These are phyloP conservation scores for Claviceps sp. DNA, from an alignment of 2,329 filamentous ascomycete genomes.

Conservation along the genomic window DNA sequence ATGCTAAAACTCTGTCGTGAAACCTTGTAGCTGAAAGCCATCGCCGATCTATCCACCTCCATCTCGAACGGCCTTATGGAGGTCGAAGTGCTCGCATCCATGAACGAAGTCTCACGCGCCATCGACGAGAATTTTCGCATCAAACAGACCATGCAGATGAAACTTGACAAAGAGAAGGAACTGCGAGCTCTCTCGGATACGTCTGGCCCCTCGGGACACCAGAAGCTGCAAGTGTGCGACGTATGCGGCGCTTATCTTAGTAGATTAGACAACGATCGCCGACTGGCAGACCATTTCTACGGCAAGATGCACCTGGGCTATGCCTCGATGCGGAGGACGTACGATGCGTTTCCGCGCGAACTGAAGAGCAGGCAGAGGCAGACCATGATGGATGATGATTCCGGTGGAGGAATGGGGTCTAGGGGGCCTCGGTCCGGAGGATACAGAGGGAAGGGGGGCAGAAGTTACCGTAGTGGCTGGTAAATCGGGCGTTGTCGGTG, in stretches of 20 bases:
- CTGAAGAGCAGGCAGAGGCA: constrained; percentile 54
- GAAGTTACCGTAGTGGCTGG: constrained; percentile 38
- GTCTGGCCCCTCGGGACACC: constrained; percentile 81
- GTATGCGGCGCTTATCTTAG: constrained; percentile 93
- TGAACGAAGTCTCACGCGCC: constrained; percentile 66
- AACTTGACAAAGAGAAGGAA: constrained; percentile 74
- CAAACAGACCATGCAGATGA: constrained; percentile 64
- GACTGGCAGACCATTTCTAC: constrained; percentile 94
- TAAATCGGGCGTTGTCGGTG: constrained; percentile 11
- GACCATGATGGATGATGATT: constrained; percentile 34
- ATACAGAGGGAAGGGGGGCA: constrained; percentile 36
- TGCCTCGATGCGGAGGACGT: constrained; percentile 93
- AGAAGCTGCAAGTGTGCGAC: constrained; percentile 97
- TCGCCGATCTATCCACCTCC: constrained; percentile 64
- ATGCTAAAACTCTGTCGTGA: neutral
- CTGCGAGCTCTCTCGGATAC: constrained; percentile 86
- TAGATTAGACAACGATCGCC: constrained; percentile 82
- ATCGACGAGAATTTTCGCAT: constrained; percentile 83
- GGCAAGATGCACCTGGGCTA: constrained; percentile 99
- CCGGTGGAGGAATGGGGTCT: constrained; percentile 20
- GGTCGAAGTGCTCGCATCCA: constrained; percentile 71
- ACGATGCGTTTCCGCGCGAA: constrained; percentile 74
- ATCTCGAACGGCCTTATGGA: constrained; percentile 77
- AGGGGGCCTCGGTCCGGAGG: constrained; percentile 41
- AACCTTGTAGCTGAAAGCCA: constrained; percentile 53